phyloP scores from a whole-genome alignment of 768 basidiomycete species.

The Suillus sp. region DNA sequence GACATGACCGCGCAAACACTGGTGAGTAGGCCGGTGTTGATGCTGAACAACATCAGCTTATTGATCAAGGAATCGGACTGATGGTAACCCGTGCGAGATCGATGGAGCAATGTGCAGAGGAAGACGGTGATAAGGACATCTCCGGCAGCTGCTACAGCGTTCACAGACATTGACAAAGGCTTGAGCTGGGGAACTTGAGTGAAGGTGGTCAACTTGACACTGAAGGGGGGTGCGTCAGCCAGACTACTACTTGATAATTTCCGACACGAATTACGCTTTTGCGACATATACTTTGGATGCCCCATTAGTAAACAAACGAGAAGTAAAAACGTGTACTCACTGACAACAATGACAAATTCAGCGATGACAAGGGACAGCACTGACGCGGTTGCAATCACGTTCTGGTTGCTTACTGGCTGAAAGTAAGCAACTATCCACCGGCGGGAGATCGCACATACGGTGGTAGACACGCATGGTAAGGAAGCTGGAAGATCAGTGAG shows the following conservation, averaged over 20 bases:
- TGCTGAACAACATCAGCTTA: slow-evolving; percentile 49
- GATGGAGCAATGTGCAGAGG: slow-evolving; percentile 45
- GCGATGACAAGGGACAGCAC: slow-evolving; percentile 38
- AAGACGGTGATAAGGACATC: slow-evolving; percentile 49
- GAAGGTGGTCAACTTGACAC: slow-evolving; percentile 44
- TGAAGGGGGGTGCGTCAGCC: slow-evolving; percentile 21
- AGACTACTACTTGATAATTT: not conserved
- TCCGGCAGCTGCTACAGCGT: slow-evolving; percentile 47
- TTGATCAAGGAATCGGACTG: slow-evolving; percentile 53
- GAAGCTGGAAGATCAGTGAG: slow-evolving; percentile 32
- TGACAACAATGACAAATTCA: slow-evolving; percentile 40
- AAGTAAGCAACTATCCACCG: slow-evolving; percentile 7
- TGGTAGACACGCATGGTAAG: slow-evolving; percentile 47
- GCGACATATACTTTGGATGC: slow-evolving; percentile 33
- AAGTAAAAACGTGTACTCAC: slow-evolving; percentile 21
- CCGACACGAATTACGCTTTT: slow-evolving; percentile 32
- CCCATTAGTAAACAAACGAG: not conserved
- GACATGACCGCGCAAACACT: slow-evolving; percentile 55
- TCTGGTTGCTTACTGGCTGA: slow-evolving; percentile 47
- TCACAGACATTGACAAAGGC: slow-evolving; percentile 52
- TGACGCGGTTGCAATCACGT: slow-evolving; percentile 36
- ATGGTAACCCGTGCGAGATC: slow-evolving; percentile 47
- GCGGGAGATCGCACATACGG: slow-evolving; percentile 29
- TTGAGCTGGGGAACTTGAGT: slow-evolving; percentile 46
- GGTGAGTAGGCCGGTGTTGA: slow-evolving; percentile 31